These are phyloP conservation scores for Epichloe baconii DNA, from an alignment of 2,329 filamentous ascomycete genomes.

Conservation along the genomic window DNA sequence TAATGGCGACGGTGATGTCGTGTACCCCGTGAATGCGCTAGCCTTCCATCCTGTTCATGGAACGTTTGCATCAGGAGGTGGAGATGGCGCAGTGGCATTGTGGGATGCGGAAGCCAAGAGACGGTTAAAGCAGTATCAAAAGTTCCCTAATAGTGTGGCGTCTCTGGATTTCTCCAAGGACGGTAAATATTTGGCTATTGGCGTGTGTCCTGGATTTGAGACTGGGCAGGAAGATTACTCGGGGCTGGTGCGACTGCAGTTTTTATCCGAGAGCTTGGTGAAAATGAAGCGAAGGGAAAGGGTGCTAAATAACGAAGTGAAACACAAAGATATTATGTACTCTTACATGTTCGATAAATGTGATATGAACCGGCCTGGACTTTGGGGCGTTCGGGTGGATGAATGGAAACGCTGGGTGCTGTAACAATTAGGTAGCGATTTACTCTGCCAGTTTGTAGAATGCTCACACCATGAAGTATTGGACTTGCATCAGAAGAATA, in stretches of 20 bases:
- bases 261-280: conserved; percentile 69
- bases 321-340: neutral
- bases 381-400: conserved; percentile 18
- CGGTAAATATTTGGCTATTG: conserved; percentile 67
- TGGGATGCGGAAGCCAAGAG: conserved; percentile 91
- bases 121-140: conserved; percentile 78
- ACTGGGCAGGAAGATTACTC: conserved; percentile 69
- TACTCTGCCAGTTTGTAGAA: conserved; percentile 17
- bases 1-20: conserved; percentile 57
- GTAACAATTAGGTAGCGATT: conserved; percentile 1
- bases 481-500: neutral
- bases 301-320: conserved; percentile 43
- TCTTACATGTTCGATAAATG: neutral
- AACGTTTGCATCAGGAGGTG: conserved; percentile 80
- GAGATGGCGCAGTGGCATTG: conserved; percentile 80
- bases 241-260: conserved; percentile 61
- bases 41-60: conserved; percentile 74
- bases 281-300: conserved; percentile 82
- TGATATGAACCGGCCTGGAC: neutral
- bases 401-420: conserved; percentile 9
- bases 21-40: conserved; percentile 84
- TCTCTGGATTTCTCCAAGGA: conserved; percentile 65
- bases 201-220: conserved; percentile 77
- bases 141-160: conserved; percentile 66
- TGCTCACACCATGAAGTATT: conserved; percentile 17